These are phyloP conservation scores for Calonectria pauciramosa DNA, from an alignment of 2,329 filamentous ascomycete species.

Conservation along the genomic window DNA sequence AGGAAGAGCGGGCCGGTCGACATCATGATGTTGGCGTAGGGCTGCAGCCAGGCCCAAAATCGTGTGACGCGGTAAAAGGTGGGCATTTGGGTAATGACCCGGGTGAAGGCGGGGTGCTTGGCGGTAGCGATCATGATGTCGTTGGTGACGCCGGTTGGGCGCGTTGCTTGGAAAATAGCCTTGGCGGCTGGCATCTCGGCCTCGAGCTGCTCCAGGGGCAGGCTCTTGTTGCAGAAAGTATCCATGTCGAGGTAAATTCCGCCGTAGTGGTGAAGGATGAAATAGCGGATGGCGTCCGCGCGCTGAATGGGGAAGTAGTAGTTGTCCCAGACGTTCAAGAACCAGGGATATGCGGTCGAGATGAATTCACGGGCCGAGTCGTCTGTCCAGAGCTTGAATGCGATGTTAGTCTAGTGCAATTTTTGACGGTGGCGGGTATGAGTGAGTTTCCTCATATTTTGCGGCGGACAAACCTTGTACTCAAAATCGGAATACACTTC, in stretches of 20 bases:
- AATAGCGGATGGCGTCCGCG: conserved; percentile 81
- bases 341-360: conserved; percentile 78
- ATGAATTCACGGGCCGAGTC: conserved; percentile 77
- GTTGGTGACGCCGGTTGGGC: conserved; percentile 84
- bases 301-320: conserved; percentile 81
- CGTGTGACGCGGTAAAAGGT: conserved; percentile 68
- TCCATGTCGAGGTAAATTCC: conserved; percentile 78
- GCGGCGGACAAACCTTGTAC: conserved; percentile 70
- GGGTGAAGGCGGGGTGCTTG: conserved; percentile 80
- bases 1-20: conserved; percentile 82
- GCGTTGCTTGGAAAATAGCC: conserved; percentile 60
- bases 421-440: too few relatives aligned
- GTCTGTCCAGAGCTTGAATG: conserved; percentile 77
- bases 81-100: conserved; percentile 75
- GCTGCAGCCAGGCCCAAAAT: conserved; percentile 73
- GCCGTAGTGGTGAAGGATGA: conserved; percentile 78
- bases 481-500: conserved; percentile 79
- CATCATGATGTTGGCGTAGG: conserved; percentile 85
- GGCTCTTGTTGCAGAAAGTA: conserved; percentile 46
- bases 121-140: conserved; percentile 82
- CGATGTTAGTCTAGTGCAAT: background rate
- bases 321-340: conserved; percentile 76
- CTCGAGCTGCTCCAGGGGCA: conserved; percentile 48
- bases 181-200: conserved; percentile 28
- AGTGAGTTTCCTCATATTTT: background rate